Percentiles rank a stretch among this genome's conserved stretches.
Evolutionary conservation across 1,284 basidiomycete species (phyloP).

Genomic region (Boletus sp.): DNA sequence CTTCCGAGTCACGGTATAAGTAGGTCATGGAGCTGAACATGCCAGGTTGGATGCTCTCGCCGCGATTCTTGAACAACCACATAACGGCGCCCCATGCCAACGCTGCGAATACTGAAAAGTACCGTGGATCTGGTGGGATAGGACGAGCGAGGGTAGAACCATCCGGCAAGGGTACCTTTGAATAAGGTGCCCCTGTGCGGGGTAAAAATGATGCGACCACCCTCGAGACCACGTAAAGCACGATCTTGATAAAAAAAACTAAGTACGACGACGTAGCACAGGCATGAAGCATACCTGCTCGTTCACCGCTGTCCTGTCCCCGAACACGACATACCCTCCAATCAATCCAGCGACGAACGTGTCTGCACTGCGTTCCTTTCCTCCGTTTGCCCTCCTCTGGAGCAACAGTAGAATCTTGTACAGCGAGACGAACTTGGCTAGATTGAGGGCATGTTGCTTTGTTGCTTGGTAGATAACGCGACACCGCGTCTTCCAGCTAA

Average conservation of each 20-base stretch:
- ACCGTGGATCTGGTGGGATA: slow-evolving; percentile 73
- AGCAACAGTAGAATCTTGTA: slow-evolving; percentile 87
- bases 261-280: neutral
- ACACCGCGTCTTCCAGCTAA: slow-evolving; percentile 66
- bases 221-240: slow-evolving; percentile 91
- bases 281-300: slow-evolving; percentile 72
- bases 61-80: slow-evolving; percentile 88
- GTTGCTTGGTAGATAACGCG: slow-evolving; percentile 82
- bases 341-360: slow-evolving; percentile 92
- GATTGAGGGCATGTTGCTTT: slow-evolving; percentile 81
- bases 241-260: slow-evolving; percentile 59
- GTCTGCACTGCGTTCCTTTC: slow-evolving; percentile 77
- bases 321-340: slow-evolving; percentile 92
- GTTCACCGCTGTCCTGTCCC: slow-evolving; percentile 93
- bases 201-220: slow-evolving; percentile 87
- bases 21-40: slow-evolving; percentile 86
- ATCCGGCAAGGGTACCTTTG: slow-evolving; percentile 34
- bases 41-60: slow-evolving; percentile 88
- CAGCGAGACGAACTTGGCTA: slow-evolving; percentile 90
- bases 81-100: slow-evolving; percentile 95
- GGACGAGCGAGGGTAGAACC: slow-evolving; percentile 52
- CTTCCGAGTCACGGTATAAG: slow-evolving; percentile 72
- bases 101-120: slow-evolving; percentile 88
- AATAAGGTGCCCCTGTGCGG: slow-evolving; percentile 53
- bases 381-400: slow-evolving; percentile 76